Base-by-base conservation (phyloP, 129 eudicot genomes). In the Kitagawia praeruptora region DNA sequence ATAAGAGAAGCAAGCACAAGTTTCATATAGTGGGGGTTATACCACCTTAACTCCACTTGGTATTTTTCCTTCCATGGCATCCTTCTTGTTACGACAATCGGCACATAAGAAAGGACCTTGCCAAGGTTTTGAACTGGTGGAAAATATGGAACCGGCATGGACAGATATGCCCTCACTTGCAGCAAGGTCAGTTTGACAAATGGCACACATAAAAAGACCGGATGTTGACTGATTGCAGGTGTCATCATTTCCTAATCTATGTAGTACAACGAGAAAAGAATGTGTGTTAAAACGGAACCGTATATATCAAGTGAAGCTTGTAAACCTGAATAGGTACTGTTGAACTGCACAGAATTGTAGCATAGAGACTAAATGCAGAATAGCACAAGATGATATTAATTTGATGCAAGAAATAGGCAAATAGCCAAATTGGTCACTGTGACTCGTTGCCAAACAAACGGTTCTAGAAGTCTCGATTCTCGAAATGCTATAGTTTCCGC, bases 51-150 rank as follows among this genome's bases (percentile, higher is more conserved):
- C 87, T 83, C 96, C 98, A 81, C 96, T 91, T 10, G 97, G 97
- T 25, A 93, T 85, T 78, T 91, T 93, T 72, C 98, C 96, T 84
- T 93, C 98, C 98, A 93, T 93, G 75, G 98, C 98, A 63, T 93
- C 98, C 81, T 93, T 91, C 87, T 93, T 91, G 38, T 89, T 72
- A 45, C 87, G 93, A 73, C 97, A 93, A 64, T 77, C 93, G 3
- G 85, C 87, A 75, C 98, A 94, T 0, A 91, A 90, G 79, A 94
- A 94, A 79, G 98, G 98, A 56, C 97, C 98, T 88, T 94, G 89
- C 98, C 98, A 94, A 0, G 97, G 98, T 77, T 85, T 91, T 71
- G 97, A 87, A 77, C 92, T 87, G 31, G 87, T 88, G 3, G 97
- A 91, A 87, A 91, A 91, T 54, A 91, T 87, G 42, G 98, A 91